phyloP scores from a whole-genome alignment of 345 rosid genomes.

The Aquilaria yunnanensis region DNA sequence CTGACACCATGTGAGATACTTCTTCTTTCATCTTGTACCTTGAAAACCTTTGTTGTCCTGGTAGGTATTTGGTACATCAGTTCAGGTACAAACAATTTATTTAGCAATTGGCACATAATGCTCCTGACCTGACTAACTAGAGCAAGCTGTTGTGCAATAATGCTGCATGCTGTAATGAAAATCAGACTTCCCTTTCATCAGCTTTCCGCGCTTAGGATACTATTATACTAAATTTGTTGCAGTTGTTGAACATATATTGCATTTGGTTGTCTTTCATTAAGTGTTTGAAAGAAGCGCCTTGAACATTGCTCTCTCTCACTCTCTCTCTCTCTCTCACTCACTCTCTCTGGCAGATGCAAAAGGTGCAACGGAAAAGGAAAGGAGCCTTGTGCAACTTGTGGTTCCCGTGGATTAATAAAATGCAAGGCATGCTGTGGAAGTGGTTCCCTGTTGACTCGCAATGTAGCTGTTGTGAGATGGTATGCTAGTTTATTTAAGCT shows the following conservation, averaged over 20 bases:
- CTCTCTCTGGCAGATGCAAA: slow-evolving; percentile 36
- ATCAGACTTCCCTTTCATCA: too few relatives aligned
- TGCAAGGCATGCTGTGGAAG: slow-evolving; percentile 56
- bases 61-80: neutral
- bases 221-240: too few relatives aligned
- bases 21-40: neutral
- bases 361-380: slow-evolving; percentile 78
- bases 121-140: too few relatives aligned
- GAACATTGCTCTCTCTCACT: neutral
- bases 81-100: too few relatives aligned
- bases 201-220: too few relatives aligned
- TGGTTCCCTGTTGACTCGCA: slow-evolving; percentile 66
- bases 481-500: slow-evolving; percentile 17
- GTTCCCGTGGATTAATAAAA: slow-evolving; percentile 77
- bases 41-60: neutral
- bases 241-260: too few relatives aligned
- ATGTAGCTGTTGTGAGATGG: slow-evolving; percentile 68
- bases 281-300: neutral
- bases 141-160: too few relatives aligned
- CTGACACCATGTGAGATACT: slow-evolving; percentile 68
- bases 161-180: too few relatives aligned
- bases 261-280: neutral
- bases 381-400: slow-evolving; percentile 73
- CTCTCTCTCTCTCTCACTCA: neutral
- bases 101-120: too few relatives aligned